These are phyloP conservation scores for Phytopythium litorale DNA, from an alignment of 352 stramenopile species.

Conservation along the genomic window DNA sequence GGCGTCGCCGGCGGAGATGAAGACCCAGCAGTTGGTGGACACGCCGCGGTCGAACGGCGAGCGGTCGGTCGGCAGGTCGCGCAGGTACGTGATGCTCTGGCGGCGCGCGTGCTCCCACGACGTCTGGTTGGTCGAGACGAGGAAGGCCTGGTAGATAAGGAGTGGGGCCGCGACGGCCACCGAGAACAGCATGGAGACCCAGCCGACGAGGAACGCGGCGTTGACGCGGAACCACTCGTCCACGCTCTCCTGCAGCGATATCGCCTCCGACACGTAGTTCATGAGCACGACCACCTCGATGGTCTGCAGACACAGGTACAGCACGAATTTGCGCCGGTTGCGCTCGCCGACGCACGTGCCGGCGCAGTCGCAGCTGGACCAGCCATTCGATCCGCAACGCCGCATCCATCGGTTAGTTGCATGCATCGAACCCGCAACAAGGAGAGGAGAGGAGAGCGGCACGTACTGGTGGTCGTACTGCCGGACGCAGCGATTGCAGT, in stretches of 20 bases:
- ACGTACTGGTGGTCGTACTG: conserved; percentile 84
- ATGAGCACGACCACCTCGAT: conserved; percentile 49
- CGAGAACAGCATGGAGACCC: conserved; percentile 51
- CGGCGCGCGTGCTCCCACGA: conserved; percentile 74
- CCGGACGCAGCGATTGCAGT: conserved; percentile 63
- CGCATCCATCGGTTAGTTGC: background rate
- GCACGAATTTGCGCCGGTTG: conserved; percentile 64
- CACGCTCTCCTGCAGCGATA: conserved; percentile 46
- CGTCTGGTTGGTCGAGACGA: conserved; percentile 76
- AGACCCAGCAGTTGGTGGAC: conserved; percentile 59
- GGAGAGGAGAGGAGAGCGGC: background rate
- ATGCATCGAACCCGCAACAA: background rate
- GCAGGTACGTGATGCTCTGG: conserved; percentile 71
- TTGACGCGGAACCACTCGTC: conserved; percentile 78
- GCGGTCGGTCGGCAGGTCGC: conserved; percentile 43
- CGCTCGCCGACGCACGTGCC: conserved; percentile 68
- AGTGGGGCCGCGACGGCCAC: conserved; percentile 58
- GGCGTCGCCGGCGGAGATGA: conserved; percentile 37
- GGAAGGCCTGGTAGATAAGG: conserved; percentile 62
- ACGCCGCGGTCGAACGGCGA: conserved; percentile 65
- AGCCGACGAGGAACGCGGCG: conserved; percentile 57
- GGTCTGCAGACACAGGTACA: conserved; percentile 60
- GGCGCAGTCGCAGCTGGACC: conserved; percentile 64
- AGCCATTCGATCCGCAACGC: background rate
- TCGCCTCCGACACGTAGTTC: conserved; percentile 40